Evolutionary conservation across 371 early-diverging fungal species (phyloP).

Genomic region (Cokeromyces recurvatus): DNA sequence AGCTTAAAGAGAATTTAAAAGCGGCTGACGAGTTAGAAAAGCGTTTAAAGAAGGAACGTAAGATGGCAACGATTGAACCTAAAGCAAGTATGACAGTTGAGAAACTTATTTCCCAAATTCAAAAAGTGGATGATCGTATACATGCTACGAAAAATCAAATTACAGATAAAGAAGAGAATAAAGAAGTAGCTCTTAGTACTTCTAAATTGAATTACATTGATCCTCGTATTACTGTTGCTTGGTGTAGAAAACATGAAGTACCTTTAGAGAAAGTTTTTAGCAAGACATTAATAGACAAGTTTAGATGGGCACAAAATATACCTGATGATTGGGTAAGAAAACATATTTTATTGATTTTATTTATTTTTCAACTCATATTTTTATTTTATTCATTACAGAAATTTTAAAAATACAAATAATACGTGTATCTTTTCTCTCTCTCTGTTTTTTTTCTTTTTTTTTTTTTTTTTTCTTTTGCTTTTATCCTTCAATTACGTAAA

Average conservation of each 20-base stretch:
- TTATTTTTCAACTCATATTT: too few relatives aligned
- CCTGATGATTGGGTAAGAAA: conserved; percentile 63
- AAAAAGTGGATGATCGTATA: conserved; percentile 67
- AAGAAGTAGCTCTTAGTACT: conserved; percentile 94
- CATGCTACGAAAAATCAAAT: conserved; percentile 58
- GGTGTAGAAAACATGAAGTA: conserved; percentile 86
- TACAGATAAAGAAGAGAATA: conserved; percentile 94
- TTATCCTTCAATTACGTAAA: too few relatives aligned
- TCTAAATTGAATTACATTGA: conserved; percentile 98
- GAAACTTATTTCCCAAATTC: conserved; percentile 56
- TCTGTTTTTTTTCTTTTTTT: too few relatives aligned
- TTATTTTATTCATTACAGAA: too few relatives aligned
- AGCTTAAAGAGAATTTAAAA: conserved; percentile 55
- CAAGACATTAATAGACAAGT: conserved; percentile 87
- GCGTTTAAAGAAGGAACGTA: conserved; percentile 46
- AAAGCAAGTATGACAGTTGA: conserved; percentile 49
- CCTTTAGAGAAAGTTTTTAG: conserved; percentile 92
- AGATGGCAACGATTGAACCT: conserved; percentile 34
- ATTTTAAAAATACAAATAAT: too few relatives aligned
- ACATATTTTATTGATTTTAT: too few relatives aligned
- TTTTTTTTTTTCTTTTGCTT: too few relatives aligned
- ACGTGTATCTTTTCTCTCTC: too few relatives aligned
- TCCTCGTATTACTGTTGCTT: conserved; percentile 92
- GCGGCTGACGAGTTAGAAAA: conserved; percentile 43
- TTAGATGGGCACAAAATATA: conserved; percentile 91